Percentiles rank a stretch among this genome's conserved stretches.
phyloP scores from a whole-genome alignment of 1,284 basidiomycete species.

The Trichosporon sp. region DNA sequence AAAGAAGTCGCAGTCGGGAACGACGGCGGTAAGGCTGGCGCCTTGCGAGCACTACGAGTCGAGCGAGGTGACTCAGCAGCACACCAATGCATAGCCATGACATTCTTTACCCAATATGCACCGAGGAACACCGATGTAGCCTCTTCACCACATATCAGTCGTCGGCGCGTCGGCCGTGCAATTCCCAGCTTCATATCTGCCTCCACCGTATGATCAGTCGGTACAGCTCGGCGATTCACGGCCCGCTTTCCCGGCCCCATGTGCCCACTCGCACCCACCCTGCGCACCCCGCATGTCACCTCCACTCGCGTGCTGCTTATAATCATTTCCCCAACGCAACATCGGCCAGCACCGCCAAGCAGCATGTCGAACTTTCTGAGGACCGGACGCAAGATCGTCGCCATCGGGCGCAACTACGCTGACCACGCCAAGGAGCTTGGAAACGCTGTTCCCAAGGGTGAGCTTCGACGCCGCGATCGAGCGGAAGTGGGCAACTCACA shows the following conservation, averaged over 20 bases:
- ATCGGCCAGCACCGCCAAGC: not conserved
- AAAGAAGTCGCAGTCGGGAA: not conserved
- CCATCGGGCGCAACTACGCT: conserved; percentile 63
- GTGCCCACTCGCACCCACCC: not conserved
- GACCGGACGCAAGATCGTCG: conserved; percentile 64
- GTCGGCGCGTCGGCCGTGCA: not conserved
- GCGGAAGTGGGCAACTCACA: not conserved
- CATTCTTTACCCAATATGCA: too few species aligned
- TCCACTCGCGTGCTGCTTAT: not conserved
- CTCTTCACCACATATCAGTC: not conserved
- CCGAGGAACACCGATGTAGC: not conserved
- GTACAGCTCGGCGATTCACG: not conserved
- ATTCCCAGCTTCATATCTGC: not conserved
- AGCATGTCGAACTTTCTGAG: conserved; percentile 43
- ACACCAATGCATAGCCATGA: not conserved
- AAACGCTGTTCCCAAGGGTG: conserved; percentile 71
- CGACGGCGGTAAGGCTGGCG: not conserved
- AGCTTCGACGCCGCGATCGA: not conserved
- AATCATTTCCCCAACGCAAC: not conserved
- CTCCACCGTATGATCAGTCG: not conserved
- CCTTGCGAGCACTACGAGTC: not conserved
- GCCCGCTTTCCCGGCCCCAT: not conserved
- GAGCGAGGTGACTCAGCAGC: not conserved
- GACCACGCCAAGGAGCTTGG: conserved; percentile 89
- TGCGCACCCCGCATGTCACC: not conserved